A percentile compares a stretch with the other conserved stretches of the same genome.
phyloP scores from a whole-genome alignment of 176 grass and related monocot species.

The Triticum turgidum region DNA sequence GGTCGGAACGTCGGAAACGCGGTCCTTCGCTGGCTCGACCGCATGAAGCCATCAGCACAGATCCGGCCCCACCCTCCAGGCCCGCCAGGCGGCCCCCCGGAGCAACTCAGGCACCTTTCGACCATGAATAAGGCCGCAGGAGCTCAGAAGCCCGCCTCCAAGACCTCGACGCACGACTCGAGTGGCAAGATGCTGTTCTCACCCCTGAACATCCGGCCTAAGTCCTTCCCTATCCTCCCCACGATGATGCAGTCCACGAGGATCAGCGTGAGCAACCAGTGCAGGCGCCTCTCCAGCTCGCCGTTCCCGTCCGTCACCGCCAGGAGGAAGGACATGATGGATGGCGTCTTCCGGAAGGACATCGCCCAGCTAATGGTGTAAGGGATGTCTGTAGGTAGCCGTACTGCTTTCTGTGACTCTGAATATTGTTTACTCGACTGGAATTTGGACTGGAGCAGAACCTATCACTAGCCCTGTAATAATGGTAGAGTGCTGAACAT shows the following conservation, averaged over 20 bases:
- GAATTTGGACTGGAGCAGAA: constrained; percentile 9
- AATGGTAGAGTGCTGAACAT: constrained; percentile 30
- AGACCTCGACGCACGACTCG: constrained; percentile 38
- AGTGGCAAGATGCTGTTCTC: constrained; percentile 65
- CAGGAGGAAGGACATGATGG: constrained; percentile 46
- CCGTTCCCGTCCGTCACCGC: constrained; percentile 21
- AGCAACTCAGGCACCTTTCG: constrained; percentile 28
- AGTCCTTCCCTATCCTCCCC: constrained; percentile 54
- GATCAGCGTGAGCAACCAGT: constrained; percentile 41
- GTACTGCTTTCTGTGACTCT: constrained; percentile 4
- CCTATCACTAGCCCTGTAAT: constrained; percentile 1
- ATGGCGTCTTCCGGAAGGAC: constrained; percentile 80
- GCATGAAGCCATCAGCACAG: constrained; percentile 95
- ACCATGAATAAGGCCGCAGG: constrained; percentile 36
- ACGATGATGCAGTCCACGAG: constrained; percentile 57
- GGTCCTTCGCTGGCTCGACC: constrained; percentile 83
- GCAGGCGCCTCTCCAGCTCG: constrained; percentile 47
- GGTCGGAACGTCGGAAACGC: constrained; percentile 78
- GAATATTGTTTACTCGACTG: neutral
- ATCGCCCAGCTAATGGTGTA: constrained; percentile 75
- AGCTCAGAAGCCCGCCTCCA: constrained; percentile 44
- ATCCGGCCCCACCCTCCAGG: constrained; percentile 59
- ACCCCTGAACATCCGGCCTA: constrained; percentile 58
- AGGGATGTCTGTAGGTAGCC: neutral
- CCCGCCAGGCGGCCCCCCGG: constrained; percentile 1